phyloP scores from a whole-genome alignment of 257 asterid genomes.

The Plantago ovata region DNA sequence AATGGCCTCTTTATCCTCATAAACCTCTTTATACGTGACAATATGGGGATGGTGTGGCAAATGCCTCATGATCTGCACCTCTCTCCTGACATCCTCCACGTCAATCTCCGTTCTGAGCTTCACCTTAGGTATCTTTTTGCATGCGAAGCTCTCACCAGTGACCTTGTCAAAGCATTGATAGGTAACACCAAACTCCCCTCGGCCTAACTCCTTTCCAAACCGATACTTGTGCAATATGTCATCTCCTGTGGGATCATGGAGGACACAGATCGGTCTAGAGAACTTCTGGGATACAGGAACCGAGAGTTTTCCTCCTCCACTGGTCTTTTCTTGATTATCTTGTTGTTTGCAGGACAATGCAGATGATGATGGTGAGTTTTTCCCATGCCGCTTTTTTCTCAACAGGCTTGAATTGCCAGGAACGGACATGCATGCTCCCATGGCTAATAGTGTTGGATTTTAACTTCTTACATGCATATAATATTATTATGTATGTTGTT shows the following conservation, averaged over 20 bases:
- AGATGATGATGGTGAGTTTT: constrained; percentile 3
- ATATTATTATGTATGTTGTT: no score
- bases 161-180: constrained; percentile 47
- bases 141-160: constrained; percentile 51
- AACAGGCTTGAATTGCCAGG: constrained; percentile 28
- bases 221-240: constrained; percentile 41
- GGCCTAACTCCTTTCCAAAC: constrained; percentile 73
- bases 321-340: constrained; percentile 19
- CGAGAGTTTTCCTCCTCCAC: constrained; percentile 18
- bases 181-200: constrained; percentile 89
- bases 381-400: constrained; percentile 29
- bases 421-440: constrained; percentile 83
- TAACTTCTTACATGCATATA: no score
- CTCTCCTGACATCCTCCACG: constrained; percentile 64
- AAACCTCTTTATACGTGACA: constrained; percentile 52
- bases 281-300: constrained; percentile 17
- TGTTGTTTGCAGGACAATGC: constrained; percentile 15
- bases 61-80: constrained; percentile 62
- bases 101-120: constrained; percentile 55
- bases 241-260: constrained; percentile 41
- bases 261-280: constrained; percentile 45
- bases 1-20: constrained; percentile 56
- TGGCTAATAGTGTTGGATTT: no score
- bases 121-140: constrained; percentile 70
- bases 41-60: constrained; percentile 55